These are phyloP conservation scores for Adansonia rubrostipa DNA, from an alignment of 441 rosid species.

Conservation along the genomic window DNA sequence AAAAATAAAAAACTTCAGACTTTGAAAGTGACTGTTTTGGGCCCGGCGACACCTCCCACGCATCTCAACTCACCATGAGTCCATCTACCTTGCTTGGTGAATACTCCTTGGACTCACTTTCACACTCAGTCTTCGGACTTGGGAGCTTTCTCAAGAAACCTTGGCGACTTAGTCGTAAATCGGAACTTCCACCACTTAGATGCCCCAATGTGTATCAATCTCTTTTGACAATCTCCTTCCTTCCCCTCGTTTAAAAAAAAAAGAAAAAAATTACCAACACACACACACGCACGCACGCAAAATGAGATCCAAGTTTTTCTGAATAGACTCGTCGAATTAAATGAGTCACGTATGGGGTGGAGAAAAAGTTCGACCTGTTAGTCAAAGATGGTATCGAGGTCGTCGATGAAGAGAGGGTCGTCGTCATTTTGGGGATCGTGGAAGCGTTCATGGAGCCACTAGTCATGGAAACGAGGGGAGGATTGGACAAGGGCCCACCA, in stretches of 20 bases:
- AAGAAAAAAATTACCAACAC: background rate
- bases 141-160: constrained; percentile 47
- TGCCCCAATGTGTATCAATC: constrained; percentile 40
- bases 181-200: constrained; percentile 45
- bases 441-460: constrained; percentile 64
- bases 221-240: constrained; percentile 21
- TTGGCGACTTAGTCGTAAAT: constrained; percentile 35
- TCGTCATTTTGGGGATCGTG: constrained; percentile 39
- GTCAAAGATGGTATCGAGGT: background rate
- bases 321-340: background rate
- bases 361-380: background rate
- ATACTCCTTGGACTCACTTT: constrained; percentile 62
- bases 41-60: background rate
- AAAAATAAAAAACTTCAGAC: too few species aligned
- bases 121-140: constrained; percentile 45
- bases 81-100: constrained; percentile 56
- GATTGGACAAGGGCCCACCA: constrained; percentile 67
- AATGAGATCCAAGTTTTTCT: background rate
- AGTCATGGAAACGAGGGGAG: constrained; percentile 65
- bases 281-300: too few species aligned
- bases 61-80: background rate
- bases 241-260: constrained; percentile 14
- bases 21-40: too few species aligned
- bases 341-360: background rate
- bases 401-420: constrained; percentile 32